These are phyloP conservation scores for Colletotrichum sansevieriae DNA, from an alignment of 2,329 filamentous ascomycete species.

Conservation along the genomic window DNA sequence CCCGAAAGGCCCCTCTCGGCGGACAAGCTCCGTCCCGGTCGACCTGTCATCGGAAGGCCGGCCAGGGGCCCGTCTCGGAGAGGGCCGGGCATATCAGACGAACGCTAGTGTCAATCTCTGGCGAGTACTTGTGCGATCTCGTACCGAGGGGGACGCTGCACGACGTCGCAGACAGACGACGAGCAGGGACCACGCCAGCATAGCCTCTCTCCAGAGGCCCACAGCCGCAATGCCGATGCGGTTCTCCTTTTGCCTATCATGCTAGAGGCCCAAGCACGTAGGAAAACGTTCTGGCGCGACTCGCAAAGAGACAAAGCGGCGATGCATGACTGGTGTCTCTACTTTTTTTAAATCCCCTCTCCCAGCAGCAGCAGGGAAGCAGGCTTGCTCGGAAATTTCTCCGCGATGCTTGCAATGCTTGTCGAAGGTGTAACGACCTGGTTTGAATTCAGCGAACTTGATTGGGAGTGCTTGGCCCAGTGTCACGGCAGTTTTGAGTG, in stretches of 20 bases:
- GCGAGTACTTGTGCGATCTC: slow-evolving; percentile 30
- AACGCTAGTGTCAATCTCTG: slow-evolving; percentile 38
- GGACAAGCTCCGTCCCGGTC: slow-evolving; percentile 35
- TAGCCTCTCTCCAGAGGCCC: slow-evolving; percentile 29
- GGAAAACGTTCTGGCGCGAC: not conserved
- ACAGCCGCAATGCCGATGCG: slow-evolving; percentile 34
- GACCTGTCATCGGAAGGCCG: slow-evolving; percentile 32
- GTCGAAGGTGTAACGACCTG: slow-evolving; percentile 32
- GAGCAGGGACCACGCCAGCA: slow-evolving; percentile 29
- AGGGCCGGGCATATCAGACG: slow-evolving; percentile 37
- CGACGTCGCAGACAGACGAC: slow-evolving; percentile 37
- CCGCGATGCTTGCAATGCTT: slow-evolving; percentile 36
- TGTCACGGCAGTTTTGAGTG: slow-evolving; percentile 33
- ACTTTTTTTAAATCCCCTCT: not conserved
- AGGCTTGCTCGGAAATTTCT: slow-evolving; percentile 34
- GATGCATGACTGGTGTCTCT: slow-evolving; percentile 28
- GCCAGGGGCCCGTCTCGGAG: slow-evolving; percentile 30
- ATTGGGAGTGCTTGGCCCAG: slow-evolving; percentile 40
- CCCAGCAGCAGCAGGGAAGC: slow-evolving; percentile 15
- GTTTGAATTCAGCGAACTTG: slow-evolving; percentile 34
- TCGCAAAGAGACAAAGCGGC: not conserved
- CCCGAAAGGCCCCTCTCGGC: slow-evolving; percentile 7
- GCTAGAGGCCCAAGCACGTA: slow-evolving; percentile 27
- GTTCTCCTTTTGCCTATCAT: not conserved
- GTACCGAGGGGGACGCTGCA: slow-evolving; percentile 14